phyloP scores from a whole-genome alignment of 2,329 filamentous ascomycete species.

The Fulvia fulva region DNA sequence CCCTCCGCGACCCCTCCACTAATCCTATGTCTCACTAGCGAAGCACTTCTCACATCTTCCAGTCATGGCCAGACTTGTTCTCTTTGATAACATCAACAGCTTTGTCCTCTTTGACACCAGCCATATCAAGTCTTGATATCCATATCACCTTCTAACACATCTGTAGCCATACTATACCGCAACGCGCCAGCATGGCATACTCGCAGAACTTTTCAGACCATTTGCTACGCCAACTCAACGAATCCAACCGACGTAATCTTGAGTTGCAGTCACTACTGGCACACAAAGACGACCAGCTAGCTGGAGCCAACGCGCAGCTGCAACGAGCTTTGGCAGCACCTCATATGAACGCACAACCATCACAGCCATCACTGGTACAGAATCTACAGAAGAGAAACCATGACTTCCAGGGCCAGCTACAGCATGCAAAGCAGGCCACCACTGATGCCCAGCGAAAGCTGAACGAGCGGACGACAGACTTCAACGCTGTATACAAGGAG shows the following conservation, averaged over 20 bases:
- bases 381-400: not conserved
- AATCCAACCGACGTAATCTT: slow-evolving; percentile 14
- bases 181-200: slow-evolving; percentile 12
- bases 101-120: not conserved
- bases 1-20: not conserved
- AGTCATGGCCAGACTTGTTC: not conserved
- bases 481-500: not conserved
- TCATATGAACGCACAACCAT: not conserved
- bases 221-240: slow-evolving; percentile 17
- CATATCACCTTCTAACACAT: not conserved
- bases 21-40: not conserved
- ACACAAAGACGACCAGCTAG: slow-evolving; percentile 20
- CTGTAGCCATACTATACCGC: not conserved
- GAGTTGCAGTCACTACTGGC: slow-evolving; percentile 19
- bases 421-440: slow-evolving; percentile 8
- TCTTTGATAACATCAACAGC: not conserved
- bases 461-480: slow-evolving; percentile 2
- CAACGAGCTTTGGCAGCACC: slow-evolving; percentile 4
- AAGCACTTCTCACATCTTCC: slow-evolving; percentile 1
- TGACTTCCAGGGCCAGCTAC: slow-evolving; percentile 7
- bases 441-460: slow-evolving; percentile 9
- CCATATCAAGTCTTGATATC: not conserved
- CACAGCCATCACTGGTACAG: not conserved
- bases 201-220: slow-evolving; percentile 15
- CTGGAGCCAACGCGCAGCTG: slow-evolving; percentile 8